Base-by-base conservation (phyloP, 495 filamentous ascomycete species). In the Copromyces sp. region DNA sequence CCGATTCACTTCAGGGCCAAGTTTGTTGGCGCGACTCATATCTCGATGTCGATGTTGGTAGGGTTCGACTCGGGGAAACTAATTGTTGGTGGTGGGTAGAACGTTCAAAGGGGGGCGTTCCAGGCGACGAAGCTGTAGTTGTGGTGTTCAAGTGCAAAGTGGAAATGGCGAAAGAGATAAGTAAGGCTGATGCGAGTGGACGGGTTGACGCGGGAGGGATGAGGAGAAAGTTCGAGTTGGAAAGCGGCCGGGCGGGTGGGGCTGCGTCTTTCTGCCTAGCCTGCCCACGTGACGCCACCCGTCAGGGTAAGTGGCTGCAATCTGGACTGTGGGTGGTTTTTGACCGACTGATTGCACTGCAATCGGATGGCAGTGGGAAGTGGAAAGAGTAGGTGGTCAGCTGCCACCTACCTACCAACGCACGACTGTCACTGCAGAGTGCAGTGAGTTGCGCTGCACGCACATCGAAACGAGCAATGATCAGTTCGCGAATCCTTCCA, bases 1-100 rank as follows among this genome's bases (percentile, higher is more conserved):
- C 91, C 93, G 90, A 87, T 96, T 96, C 85, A 95, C 94, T 91
- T 97, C 93, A 82, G 94, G 93, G 84, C 94, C 93, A 86, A 97
- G 90, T 87, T 97, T 97, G 79, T 88, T 89, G 83, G 86, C 89
- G 80, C 91, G 89, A 89, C 88, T 93, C 90, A 93, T 93, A 86
- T 85, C 88, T 91, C 86, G 81, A 80, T 82, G 79, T 69, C 78
- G 75, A 77, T 77, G 44, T 74, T 29, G 59, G 47, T 47, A 69
- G 68, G 74, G 42, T 42, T 77, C 79, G 77, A 78, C 77, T 74
- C 79, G 76, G 38, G 68, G 17, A 65, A 37, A 35, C 53, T 35
- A 65, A 35, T 71, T 72, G 74, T 59, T 73, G 70, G 73, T 70
- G 70, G 69, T 78, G 71, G 72, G 70, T 61, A 41, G 45, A 69